phyloP scores from a whole-genome alignment of 495 filamentous ascomycete species.

The Penicillium antarcticum region DNA sequence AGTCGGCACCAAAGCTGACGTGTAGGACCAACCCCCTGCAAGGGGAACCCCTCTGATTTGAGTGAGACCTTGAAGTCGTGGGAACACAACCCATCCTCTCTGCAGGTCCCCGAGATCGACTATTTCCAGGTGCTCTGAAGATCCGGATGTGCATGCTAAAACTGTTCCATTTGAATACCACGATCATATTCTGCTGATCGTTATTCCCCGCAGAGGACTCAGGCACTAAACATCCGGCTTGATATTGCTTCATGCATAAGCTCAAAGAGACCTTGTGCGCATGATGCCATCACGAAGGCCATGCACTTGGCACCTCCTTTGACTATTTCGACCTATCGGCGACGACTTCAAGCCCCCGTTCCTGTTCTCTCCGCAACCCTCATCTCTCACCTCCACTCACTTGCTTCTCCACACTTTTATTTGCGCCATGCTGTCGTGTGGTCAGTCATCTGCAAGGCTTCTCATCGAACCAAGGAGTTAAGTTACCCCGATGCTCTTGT shows the following conservation, averaged over 20 bases:
- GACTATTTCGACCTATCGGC: conserved; percentile 2
- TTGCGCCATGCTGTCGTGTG: conserved; percentile 20
- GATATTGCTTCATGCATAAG: conserved; percentile 5
- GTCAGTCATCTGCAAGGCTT: conserved; percentile 19
- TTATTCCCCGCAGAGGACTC: conserved; percentile 19
- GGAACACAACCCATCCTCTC: conserved; percentile 1
- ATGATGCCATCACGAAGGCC: conserved; percentile 21
- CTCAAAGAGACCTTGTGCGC: conserved; percentile 14
- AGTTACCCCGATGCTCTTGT: background rate
- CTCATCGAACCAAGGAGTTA: background rate
- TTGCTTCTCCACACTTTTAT: conserved; percentile 25
- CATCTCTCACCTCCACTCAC: conserved; percentile 1
- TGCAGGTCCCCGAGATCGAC: conserved; percentile 14
- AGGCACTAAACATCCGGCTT: conserved; percentile 3
- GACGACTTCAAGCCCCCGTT: background rate
- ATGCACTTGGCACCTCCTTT: conserved; percentile 7
- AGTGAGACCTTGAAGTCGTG: conserved; percentile 11
- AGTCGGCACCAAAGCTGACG: conserved; percentile 4
- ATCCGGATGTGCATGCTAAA: background rate
- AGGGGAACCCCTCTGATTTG: conserved; percentile 24
- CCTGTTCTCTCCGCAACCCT: background rate
- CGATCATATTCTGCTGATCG: conserved; percentile 15
- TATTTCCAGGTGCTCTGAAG: background rate
- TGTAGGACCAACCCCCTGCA: conserved; percentile 13
- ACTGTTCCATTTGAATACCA: background rate